These are phyloP conservation scores for Clonostachys solani DNA, from an alignment of 2,329 filamentous ascomycete genomes.

Conservation along the genomic window DNA sequence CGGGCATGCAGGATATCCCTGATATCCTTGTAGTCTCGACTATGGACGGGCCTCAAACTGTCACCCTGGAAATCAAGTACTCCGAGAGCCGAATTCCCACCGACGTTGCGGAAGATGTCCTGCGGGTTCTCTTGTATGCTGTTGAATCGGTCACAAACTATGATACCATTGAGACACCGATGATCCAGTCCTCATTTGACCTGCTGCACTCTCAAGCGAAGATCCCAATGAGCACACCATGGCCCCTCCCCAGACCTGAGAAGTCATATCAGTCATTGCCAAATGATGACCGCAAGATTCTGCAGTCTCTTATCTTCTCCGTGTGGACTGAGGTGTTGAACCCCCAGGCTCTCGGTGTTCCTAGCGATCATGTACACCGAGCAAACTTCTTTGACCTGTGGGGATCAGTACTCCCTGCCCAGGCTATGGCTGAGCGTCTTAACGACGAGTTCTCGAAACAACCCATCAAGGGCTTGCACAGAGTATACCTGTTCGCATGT, in stretches of 20 bases:
- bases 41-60: conserved; percentile 23
- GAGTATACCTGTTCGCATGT: conserved; percentile 34
- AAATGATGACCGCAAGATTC: conserved; percentile 28
- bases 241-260: conserved; percentile 23
- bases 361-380: conserved; percentile 33
- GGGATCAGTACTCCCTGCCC: conserved; percentile 42
- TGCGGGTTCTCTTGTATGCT: conserved; percentile 38
- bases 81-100: conserved; percentile 35
- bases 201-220: conserved; percentile 25
- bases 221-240: conserved; percentile 13
- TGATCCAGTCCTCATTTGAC: conserved; percentile 36
- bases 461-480: conserved; percentile 27
- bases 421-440: conserved; percentile 38
- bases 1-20: conserved; percentile 31
- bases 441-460: conserved; percentile 33
- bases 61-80: conserved; percentile 39
- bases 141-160: conserved; percentile 39
- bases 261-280: conserved; percentile 18
- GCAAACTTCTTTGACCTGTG: conserved; percentile 48
- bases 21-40: conserved; percentile 42
- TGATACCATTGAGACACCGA: conserved; percentile 38
- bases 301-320: conserved; percentile 34
- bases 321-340: conserved; percentile 41
- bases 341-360: conserved; percentile 27
- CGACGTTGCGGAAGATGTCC: conserved; percentile 35